Evolutionary conservation across 176 grass and related monocot species (phyloP), one percentile per base, ranked within the genome.

Genomic region (Luzula sylvatica): DNA sequence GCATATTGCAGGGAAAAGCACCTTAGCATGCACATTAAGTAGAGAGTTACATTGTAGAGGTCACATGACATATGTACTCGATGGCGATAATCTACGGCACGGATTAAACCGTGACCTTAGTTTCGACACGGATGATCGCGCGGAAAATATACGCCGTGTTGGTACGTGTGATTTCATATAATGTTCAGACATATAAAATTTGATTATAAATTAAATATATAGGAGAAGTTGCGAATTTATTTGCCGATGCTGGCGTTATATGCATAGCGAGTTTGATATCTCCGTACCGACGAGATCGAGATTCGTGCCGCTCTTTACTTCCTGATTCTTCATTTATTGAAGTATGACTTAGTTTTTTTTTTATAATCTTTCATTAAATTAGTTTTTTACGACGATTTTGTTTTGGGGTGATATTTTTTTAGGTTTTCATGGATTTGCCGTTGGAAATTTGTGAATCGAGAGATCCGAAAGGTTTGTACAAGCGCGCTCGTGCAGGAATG

Each of bases 391-490:
- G 46, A 20, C 45, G 15, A 46, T 15, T 20, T 23, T 46, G 24
- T 47, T 46, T 44, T 26, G 26, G 4, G 15, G 3, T n/a, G 7
- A 41, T 20, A 73, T 20, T 12, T 61, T 66, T 79, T 21, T 46
- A 98, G 92, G 92, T 98, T 20, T 90, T 82, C 77, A 76, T 98
- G 60, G 62, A 98, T 82, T 56, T 86, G 17, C 92, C 92, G 32
- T 46, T 90, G 63, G 61, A 98, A 81, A 25, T 98, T 73, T 98
- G 92, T 77, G 85, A 90, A 80, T 67, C 81, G 51, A 80, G 85
- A 59, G 92, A 98, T 62, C 81, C 92, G 46, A 98, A 98, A 90
- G 92, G 92, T 25, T 67, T 98, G 41, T 98, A 98, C 71, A 98
- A 77, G 42, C 92, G 88, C 77, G 92, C 92, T 79, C 85, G 92